A percentile compares a stretch with the other conserved stretches of the same genome.
Evolutionary conservation across 768 basidiomycete species (phyloP).

Genomic region (Rubroboletus pulcherrimus): DNA sequence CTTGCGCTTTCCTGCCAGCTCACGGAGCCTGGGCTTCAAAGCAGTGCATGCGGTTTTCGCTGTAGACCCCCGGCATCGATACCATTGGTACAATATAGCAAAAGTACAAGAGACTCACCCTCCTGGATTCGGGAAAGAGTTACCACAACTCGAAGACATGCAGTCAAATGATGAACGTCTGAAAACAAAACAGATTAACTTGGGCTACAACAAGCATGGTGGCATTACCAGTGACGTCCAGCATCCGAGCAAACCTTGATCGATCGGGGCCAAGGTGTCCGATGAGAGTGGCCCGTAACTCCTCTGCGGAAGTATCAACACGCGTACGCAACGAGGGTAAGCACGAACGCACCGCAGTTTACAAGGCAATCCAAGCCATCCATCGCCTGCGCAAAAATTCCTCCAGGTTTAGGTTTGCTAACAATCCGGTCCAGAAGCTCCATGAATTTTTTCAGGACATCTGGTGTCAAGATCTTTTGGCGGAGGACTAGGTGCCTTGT

Average conservation of each 20-base stretch:
- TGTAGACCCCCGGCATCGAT: neutral
- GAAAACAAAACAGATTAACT: neutral
- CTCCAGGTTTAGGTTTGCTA: neutral
- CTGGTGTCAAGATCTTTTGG: neutral
- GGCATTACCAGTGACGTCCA: neutral
- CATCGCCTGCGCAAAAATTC: slow-evolving; percentile 10
- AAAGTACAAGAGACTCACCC: neutral
- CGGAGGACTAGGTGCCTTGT: slow-evolving; percentile 1
- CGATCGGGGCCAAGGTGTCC: no score
- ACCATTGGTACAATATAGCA: neutral
- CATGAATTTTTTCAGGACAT: neutral
- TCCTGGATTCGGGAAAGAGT: neutral
- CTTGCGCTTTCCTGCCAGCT: neutral
- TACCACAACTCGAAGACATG: neutral
- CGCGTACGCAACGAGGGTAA: neutral
- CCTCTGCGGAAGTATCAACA: neutral
- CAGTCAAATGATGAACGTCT: neutral
- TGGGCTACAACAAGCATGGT: neutral
- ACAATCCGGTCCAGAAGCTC: neutral
- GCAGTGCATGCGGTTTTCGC: neutral
- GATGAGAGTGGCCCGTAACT: neutral
- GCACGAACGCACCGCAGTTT: slow-evolving; percentile 5
- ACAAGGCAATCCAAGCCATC: slow-evolving; percentile 10
- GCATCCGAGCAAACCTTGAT: neutral
- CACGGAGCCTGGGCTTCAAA: slow-evolving; percentile 5